phyloP scores from a whole-genome alignment of 192 early-diverging fungal genomes.

The Mortierella hygrophila region DNA sequence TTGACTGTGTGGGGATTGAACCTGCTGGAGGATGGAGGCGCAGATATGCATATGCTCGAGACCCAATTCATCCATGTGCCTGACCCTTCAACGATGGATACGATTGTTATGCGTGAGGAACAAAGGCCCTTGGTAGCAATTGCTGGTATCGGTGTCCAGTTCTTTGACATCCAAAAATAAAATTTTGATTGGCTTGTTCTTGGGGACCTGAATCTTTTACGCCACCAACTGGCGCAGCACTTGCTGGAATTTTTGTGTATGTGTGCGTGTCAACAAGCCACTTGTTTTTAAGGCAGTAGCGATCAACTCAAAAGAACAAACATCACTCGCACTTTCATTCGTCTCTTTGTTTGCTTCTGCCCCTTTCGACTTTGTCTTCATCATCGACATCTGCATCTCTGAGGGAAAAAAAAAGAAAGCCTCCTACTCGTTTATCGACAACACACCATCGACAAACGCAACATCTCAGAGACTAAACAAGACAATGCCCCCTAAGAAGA shows the following conservation, averaged over 20 bases:
- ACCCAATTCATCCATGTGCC: conserved; percentile 72
- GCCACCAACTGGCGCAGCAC: conserved; percentile 21
- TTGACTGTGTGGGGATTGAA: conserved; percentile 68
- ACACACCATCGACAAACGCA: background rate
- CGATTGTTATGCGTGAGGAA: conserved; percentile 22
- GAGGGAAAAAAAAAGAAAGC: background rate
- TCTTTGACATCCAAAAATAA: conserved; percentile 50
- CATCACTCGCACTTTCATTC: background rate
- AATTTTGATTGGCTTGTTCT: background rate
- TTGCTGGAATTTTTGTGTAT: background rate
- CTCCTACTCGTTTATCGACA: background rate
- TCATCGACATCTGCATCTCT: background rate
- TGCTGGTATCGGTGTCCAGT: conserved; percentile 72
- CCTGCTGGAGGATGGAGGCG: background rate
- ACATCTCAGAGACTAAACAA: background rate
- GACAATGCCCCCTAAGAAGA: conserved; percentile 58
- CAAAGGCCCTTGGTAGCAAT: conserved; percentile 39
- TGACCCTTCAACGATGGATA: conserved; percentile 73
- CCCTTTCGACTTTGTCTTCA: background rate
- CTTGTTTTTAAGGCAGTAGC: background rate
- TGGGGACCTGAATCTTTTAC: background rate
- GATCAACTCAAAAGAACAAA: background rate
- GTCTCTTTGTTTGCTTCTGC: background rate
- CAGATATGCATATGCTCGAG: conserved; percentile 24
- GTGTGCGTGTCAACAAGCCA: conserved; percentile 1